Base-by-base conservation (phyloP, 2,329 filamentous ascomycete species). In the Fusarium transvaalense region DNA sequence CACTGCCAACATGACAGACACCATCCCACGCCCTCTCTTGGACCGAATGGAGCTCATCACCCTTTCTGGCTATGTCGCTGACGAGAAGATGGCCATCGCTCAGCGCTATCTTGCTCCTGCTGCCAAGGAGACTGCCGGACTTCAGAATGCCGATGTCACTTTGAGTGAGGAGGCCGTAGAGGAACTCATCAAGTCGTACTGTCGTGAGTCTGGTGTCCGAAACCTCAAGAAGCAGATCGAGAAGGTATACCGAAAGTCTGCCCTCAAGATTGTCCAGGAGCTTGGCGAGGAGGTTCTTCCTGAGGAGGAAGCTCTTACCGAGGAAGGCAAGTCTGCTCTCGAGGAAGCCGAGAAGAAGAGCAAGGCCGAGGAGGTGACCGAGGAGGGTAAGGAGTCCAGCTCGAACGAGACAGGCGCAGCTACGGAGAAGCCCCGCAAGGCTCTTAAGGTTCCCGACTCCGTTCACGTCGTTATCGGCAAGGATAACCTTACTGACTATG, bases 141-240 rank as follows among this genome's bases (percentile, higher is more conserved):
- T 99, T 66, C 93, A 97, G 77, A 88, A 96, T 21, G 95, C 94
- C 21, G 91, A 97, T 76, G 94, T 99, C n/a, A 84, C 84, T n/a
- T 84, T 99, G 42, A 91, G 89, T 65, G 90, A 94, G 71, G 91
- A 92, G 60, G 97, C 95, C 14, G 97, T 99, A 43, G 91, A 96
- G 75, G 96, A 99, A 80, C 86, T 99, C 43, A 99, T 99, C 83
- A 98, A 98, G 82, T 97, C 93, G 25, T 99, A 99, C 83, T 97
- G 94, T 82, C 92, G 96, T 42, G 96, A 99, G 81, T 97, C 94
- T 42, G 96, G 96, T 74, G 97, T 99, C 10, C 91, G 96, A 71
- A 99, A 99, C 77, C 83, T 99, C 64, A 99, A 99, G 87, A 98
- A 99, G 84, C 95, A 98, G 79, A 99, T 99, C 66, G 96, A 99